phyloP scores from a whole-genome alignment of 148 eudicot species.

The Chenopodium berlandieri region DNA sequence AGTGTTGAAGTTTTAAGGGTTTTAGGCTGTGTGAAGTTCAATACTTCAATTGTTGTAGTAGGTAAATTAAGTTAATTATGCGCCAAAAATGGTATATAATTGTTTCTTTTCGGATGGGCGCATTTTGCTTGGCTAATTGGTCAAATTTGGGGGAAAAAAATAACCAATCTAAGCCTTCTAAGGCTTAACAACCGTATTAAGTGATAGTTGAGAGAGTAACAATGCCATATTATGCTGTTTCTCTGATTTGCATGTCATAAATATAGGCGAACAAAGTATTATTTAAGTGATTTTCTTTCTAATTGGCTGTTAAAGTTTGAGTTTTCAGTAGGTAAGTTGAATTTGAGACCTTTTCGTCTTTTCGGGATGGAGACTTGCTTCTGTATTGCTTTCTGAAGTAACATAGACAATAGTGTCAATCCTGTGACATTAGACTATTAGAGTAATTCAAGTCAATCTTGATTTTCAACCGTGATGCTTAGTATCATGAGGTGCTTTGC shows the following conservation, averaged over 20 bases:
- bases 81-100: background rate
- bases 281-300: background rate
- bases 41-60: background rate
- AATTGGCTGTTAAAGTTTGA: background rate
- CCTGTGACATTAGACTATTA: too few relatives aligned
- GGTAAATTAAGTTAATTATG: background rate
- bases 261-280: background rate
- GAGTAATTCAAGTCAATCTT: too few relatives aligned
- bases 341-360: background rate
- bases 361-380: background rate
- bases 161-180: too few relatives aligned
- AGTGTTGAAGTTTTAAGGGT: background rate
- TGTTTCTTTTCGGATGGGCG: too few relatives aligned
- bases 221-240: background rate
- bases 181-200: background rate
- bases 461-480: too few relatives aligned
- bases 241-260: background rate
- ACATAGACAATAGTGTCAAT: background rate
- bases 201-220: background rate
- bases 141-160: background rate
- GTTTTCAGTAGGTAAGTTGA: background rate
- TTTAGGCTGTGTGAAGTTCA: conserved; percentile 9
- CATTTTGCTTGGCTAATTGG: background rate
- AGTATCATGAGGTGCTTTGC: background rate
- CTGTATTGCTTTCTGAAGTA: background rate